Evolutionary conservation across 2,329 filamentous ascomycete genomes (phyloP).

Genomic region (Colletotrichum gloeosporioides): DNA sequence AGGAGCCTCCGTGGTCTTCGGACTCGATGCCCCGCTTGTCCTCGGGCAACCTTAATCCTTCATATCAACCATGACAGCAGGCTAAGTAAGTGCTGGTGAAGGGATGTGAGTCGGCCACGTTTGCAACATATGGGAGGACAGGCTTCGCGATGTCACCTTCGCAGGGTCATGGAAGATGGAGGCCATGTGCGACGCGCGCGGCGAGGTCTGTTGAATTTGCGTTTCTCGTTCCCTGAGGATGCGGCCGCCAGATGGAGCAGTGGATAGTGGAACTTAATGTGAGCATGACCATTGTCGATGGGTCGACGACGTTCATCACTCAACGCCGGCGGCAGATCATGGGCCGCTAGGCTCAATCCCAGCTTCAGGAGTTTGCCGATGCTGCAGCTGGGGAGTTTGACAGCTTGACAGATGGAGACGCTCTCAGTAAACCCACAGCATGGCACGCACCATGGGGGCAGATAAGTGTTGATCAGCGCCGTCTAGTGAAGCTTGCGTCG

Average conservation of each 20-base stretch:
- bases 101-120: background rate
- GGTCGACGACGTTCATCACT: background rate
- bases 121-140: background rate
- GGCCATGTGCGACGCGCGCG: background rate
- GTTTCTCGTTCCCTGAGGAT: background rate
- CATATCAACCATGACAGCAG: background rate
- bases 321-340: background rate
- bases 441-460: background rate
- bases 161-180: background rate
- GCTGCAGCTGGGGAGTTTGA: background rate
- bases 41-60: background rate
- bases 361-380: background rate
- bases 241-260: background rate
- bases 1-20: background rate
- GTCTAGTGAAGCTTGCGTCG: background rate
- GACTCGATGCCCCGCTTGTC: background rate
- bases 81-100: background rate
- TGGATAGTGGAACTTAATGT: background rate
- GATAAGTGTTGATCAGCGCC: background rate
- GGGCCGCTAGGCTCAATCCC: background rate
- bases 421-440: background rate
- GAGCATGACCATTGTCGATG: background rate
- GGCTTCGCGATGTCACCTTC: background rate
- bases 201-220: background rate
- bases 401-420: background rate